Percentiles rank a stretch among this genome's conserved stretches.
phyloP scores from a whole-genome alignment of 83 land plant species.

The Picea abies region DNA sequence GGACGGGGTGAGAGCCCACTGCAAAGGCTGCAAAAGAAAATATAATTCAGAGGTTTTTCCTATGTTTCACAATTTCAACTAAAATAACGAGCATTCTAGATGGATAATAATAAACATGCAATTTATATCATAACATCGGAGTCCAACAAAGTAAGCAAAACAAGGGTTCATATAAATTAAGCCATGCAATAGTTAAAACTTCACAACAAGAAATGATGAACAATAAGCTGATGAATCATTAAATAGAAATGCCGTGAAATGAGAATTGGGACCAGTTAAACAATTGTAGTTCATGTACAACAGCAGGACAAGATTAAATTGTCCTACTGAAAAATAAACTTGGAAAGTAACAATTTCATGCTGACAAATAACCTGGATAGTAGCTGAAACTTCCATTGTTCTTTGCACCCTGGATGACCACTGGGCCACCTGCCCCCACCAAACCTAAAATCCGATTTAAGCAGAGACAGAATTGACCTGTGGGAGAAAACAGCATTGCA shows the following conservation, averaged over 20 bases:
- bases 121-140: background rate
- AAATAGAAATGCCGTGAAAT: background rate
- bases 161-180: background rate
- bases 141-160: background rate
- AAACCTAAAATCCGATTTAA: constrained; percentile 13
- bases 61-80: background rate
- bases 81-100: background rate
- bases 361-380: constrained; percentile 1
- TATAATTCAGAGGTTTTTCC: constrained; percentile 10
- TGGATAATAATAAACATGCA: background rate
- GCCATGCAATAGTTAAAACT: no score
- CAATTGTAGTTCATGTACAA: constrained; percentile 6
- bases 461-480: constrained; percentile 16
- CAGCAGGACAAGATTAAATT: background rate
- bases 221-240: background rate
- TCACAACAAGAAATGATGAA: background rate
- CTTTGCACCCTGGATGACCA: constrained; percentile 6
- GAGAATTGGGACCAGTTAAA: background rate
- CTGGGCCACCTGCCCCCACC: constrained; percentile 14
- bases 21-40: constrained; percentile 19
- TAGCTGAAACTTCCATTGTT: constrained; percentile 7
- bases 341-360: background rate
- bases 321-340: background rate
- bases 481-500: constrained; percentile 6
- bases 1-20: background rate